Conservation (phyloP, 345 rosid species). For the Bruguiera sexangula region DNA sequence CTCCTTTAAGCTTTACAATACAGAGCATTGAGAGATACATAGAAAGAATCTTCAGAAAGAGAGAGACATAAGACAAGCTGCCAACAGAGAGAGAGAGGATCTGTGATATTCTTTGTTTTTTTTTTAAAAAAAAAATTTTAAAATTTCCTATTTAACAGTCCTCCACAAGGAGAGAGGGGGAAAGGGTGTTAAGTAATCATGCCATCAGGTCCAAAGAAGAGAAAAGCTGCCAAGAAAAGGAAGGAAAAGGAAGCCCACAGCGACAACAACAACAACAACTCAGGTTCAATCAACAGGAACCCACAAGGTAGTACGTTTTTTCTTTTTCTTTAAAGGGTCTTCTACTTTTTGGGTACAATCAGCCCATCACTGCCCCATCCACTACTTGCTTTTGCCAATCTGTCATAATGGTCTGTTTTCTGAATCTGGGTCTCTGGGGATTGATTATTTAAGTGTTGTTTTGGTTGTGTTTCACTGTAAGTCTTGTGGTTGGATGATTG, state of each 20-base stretch:
- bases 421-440: slow-evolving; percentile 9
- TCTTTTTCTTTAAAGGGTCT: slow-evolving; percentile 4
- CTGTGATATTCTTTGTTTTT: too few relatives aligned
- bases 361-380: slow-evolving; percentile 9
- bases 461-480: slow-evolving; percentile 4
- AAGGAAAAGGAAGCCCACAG: slow-evolving; percentile 43
- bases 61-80: too few relatives aligned
- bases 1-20: too few relatives aligned
- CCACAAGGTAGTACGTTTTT: slow-evolving; percentile 34
- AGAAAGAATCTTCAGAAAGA: too few relatives aligned
- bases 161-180: too few relatives aligned
- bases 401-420: slow-evolving; percentile 15
- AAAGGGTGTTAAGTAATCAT: slow-evolving; percentile 36
- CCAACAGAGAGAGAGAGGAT: too few relatives aligned
- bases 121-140: too few relatives aligned
- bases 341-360: not conserved
- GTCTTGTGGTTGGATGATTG: not conserved
- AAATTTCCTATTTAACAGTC: too few relatives aligned
- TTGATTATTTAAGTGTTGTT: slow-evolving; percentile 10
- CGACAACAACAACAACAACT: not conserved
- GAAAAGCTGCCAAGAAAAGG: slow-evolving; percentile 94
- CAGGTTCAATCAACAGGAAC: slow-evolving; percentile 21
- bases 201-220: slow-evolving; percentile 87
- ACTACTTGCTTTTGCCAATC: slow-evolving; percentile 31
- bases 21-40: too few relatives aligned